These are phyloP conservation scores for Pseudoscleropodium purum DNA, from an alignment of 225 moss, liverwort and hornwort species.

Conservation along the genomic window DNA sequence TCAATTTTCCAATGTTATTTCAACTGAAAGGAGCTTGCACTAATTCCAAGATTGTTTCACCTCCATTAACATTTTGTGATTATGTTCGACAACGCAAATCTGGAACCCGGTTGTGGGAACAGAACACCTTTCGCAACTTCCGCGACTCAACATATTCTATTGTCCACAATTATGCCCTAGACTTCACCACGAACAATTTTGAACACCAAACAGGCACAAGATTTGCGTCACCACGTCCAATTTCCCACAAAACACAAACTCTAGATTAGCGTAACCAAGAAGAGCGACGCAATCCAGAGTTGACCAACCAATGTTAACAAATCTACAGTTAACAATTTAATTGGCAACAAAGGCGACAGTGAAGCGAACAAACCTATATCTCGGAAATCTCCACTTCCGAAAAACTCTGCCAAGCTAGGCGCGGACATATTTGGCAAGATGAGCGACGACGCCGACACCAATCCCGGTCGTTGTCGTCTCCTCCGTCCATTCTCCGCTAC, in stretches of 20 bases:
- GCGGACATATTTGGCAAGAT: slow-evolving; percentile 2
- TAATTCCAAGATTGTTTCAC: not conserved
- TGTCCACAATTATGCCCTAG: not conserved
- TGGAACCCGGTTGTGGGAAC: not conserved
- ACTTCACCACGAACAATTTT: no score
- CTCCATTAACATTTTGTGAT: not conserved
- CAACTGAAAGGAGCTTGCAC: not conserved
- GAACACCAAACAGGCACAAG: not conserved
- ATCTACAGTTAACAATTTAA: not conserved
- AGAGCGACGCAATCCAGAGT: not conserved
- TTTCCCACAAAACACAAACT: not conserved
- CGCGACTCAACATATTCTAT: not conserved
- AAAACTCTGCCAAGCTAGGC: not conserved
- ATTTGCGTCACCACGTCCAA: not conserved
- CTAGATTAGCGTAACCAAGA: not conserved
- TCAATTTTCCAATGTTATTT: not conserved
- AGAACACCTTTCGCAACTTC: not conserved
- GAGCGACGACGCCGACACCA: slow-evolving; percentile 4
- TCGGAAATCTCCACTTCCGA: not conserved
- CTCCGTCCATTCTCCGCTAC: not conserved
- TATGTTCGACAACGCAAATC: not conserved
- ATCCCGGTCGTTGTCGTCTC: not conserved
- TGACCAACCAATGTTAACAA: not conserved
- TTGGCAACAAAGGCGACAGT: not conserved
- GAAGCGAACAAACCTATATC: not conserved